Evolutionary conservation across 176 grass and related monocot genomes (phyloP).

Genomic region (Dendrocalamus sinicus): DNA sequence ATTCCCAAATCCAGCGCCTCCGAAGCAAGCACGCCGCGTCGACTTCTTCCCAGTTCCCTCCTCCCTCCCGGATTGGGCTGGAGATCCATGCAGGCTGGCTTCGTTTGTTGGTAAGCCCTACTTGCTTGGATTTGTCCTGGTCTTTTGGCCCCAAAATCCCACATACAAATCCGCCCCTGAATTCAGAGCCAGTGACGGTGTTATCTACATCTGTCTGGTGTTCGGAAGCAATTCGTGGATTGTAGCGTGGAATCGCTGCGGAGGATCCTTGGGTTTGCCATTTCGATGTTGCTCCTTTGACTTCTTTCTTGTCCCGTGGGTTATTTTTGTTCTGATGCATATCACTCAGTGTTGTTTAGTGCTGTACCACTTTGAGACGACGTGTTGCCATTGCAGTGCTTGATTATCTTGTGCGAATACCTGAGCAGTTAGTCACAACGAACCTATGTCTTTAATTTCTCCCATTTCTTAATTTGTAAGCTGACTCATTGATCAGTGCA

Average conservation of each 20-base stretch:
- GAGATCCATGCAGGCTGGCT: conserved; percentile 37
- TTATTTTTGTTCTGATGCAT: conserved; percentile 8
- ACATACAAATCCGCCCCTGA: not conserved
- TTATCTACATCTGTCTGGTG: conserved; percentile 21
- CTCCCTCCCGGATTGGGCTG: not conserved
- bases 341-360: not conserved
- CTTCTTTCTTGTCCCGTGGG: not conserved
- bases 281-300: conserved; percentile 26
- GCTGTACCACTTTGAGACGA: conserved; percentile 4
- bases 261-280: conserved; percentile 4
- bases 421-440: not conserved
- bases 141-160: not conserved
- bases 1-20: conserved; percentile 38
- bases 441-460: not conserved
- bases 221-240: not conserved
- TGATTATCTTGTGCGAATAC: not conserved
- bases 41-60: not conserved
- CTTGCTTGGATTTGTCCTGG: not conserved
- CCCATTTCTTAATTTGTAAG: not conserved
- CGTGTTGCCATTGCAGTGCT: conserved; percentile 16
- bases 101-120: conserved; percentile 19
- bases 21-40: conserved; percentile 32
- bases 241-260: not conserved
- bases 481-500: too few relatives aligned
- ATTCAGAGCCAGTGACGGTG: not conserved